Percentiles rank a stretch among this genome's conserved stretches.
phyloP scores from a whole-genome alignment of 2,329 filamentous ascomycete species.

The Sphaerostilbella broomeana region DNA sequence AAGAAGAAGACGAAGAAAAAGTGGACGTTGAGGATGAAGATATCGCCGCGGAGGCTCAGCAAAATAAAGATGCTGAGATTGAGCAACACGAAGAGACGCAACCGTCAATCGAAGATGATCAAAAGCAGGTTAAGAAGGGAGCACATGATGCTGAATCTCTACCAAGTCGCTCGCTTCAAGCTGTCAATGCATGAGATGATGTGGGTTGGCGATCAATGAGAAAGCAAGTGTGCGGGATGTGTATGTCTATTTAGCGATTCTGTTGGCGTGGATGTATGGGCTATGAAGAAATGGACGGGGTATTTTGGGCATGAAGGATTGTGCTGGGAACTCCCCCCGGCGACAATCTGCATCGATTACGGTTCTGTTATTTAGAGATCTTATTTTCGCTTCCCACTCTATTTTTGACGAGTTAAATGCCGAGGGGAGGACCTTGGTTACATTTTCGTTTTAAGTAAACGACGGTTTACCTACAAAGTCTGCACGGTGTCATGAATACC shows the following conservation, averaged over 20 bases:
- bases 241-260: slow-evolving; percentile 23
- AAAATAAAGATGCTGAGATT: slow-evolving; percentile 15
- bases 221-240: slow-evolving; percentile 17
- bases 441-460: slow-evolving; percentile 3
- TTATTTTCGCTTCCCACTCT: not conserved
- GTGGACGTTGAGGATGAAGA: slow-evolving; percentile 6
- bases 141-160: slow-evolving; percentile 23
- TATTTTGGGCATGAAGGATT: slow-evolving; percentile 5
- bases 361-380: too few species aligned
- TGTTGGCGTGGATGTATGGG: slow-evolving; percentile 9
- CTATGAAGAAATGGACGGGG: slow-evolving; percentile 4
- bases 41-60: slow-evolving; percentile 4
- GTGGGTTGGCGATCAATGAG: slow-evolving; percentile 11
- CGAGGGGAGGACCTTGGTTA: too few species aligned
- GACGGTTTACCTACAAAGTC: slow-evolving; percentile 6
- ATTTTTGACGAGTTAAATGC: too few species aligned
- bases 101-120: slow-evolving; percentile 17
- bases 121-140: slow-evolving; percentile 25
- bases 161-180: slow-evolving; percentile 25
- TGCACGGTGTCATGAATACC: slow-evolving; percentile 7
- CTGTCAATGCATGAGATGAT: slow-evolving; percentile 26
- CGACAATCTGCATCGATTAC: too few species aligned
- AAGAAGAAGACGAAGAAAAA: not conserved
- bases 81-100: slow-evolving; percentile 22
- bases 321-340: not conserved